phyloP scores from a whole-genome alignment of 176 grass and related monocot species.

The Hsuehochloa calcarea region DNA sequence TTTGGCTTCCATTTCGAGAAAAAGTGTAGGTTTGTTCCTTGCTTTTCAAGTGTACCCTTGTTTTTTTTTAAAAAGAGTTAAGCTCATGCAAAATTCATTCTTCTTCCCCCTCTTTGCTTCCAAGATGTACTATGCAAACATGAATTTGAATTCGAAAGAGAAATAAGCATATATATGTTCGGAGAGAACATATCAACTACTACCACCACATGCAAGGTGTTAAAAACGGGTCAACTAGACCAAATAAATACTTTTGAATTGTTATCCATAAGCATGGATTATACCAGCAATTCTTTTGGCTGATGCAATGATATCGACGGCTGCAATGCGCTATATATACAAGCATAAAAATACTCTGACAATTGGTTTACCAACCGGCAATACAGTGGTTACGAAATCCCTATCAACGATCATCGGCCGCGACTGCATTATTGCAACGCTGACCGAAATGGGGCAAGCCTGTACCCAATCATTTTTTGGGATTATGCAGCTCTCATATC shows the following conservation, averaged over 20 bases:
- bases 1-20: slow-evolving; percentile 20
- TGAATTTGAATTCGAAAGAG: neutral
- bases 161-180: neutral
- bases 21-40: slow-evolving; percentile 12
- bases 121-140: neutral
- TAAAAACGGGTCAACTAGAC: neutral
- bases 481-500: neutral
- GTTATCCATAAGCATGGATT: neutral
- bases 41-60: neutral
- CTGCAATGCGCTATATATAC: neutral
- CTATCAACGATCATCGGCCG: slow-evolving; percentile 33
- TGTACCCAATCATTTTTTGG: neutral
- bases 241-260: neutral
- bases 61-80: neutral
- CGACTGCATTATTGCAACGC: slow-evolving; percentile 29
- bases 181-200: neutral
- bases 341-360: slow-evolving; percentile 12
- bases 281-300: neutral
- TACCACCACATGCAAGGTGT: neutral
- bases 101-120: neutral
- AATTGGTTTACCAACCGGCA: slow-evolving; percentile 40
- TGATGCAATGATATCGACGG: slow-evolving; percentile 9
- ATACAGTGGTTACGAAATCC: slow-evolving; percentile 48
- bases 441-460: neutral
- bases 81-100: neutral